phyloP scores from a whole-genome alignment of 768 basidiomycete species.

The Chalciporus pseudorubinellus region DNA sequence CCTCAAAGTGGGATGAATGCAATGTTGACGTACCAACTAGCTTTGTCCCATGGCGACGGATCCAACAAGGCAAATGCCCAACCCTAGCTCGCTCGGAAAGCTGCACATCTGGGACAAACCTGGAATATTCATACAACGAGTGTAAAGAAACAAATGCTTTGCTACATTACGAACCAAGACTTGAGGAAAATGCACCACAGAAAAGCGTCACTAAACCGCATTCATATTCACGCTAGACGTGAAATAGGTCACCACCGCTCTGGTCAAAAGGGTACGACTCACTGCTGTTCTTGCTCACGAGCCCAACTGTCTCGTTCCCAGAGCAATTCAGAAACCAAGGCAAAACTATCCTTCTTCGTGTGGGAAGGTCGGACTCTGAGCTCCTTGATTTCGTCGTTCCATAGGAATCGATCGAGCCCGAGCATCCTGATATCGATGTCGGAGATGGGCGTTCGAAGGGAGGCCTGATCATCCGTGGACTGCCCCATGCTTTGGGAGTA shows the following conservation, averaged over 20 bases:
- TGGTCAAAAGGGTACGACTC: not conserved
- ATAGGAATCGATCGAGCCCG: constrained; percentile 25
- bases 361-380: constrained; percentile 10
- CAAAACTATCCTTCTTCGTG: constrained; percentile 20
- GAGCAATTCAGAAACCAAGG: constrained; percentile 12
- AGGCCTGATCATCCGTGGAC: constrained; percentile 8
- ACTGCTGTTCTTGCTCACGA: constrained; percentile 3
- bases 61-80: not conserved
- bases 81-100: too few relatives aligned
- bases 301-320: constrained; percentile 11
- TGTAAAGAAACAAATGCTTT: not conserved
- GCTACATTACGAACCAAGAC: not conserved
- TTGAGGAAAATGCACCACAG: not conserved
- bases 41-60: too few relatives aligned
- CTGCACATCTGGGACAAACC: too few relatives aligned
- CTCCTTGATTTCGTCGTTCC: constrained; percentile 17
- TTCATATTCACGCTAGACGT: not conserved
- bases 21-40: too few relatives aligned
- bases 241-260: not conserved
- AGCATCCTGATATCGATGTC: constrained; percentile 23
- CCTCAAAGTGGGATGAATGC: too few relatives aligned
- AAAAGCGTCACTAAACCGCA: not conserved
- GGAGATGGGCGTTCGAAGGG: constrained; percentile 16
- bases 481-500: not conserved
- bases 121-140: not conserved